Base-by-base conservation (phyloP, 192 early-diverging fungal species). In the Phlyctochytrium bullatum region DNA sequence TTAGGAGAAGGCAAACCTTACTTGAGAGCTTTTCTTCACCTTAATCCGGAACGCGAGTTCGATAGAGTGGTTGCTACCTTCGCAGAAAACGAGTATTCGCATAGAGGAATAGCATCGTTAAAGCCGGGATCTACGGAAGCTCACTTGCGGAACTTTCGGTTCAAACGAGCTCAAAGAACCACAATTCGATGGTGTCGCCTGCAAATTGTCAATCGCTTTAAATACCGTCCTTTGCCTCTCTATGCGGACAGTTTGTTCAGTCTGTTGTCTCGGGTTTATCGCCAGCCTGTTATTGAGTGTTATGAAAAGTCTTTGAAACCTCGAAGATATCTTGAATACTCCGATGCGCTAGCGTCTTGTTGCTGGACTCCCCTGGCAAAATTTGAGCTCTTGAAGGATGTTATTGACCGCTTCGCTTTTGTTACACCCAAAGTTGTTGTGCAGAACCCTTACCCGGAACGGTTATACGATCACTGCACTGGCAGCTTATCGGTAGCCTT, bases 331-430 rank as follows among this genome's bases (percentile, higher is more conserved):
- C 10, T 50, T 10, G 40, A 50, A n/a, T 50, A 50, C n/a, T n/a
- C 40, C 12, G n/a, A 50, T n/a, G 17, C 24, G 2, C 52, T 68
- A 35, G 36, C 65, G 17, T 17, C 28, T 17, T 29, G 28, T 0
- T 35, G 69, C 17, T 16, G 29, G 32, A 71, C 69, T 3, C 52
- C 65, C 2, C 2, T 23, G 27, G 57, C 62, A 24, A 62, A 84
- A 35, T 67, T 82, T 14, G 34, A 61, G 0, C 47, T 71, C 3
- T 66, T 74, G 24, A 58, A 71, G 14, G 82, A 86, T 27, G 73
- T 71, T 0, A 74, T 88, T 54, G 76, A 84, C 23, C 72, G 78
- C 1, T 88, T 84, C 62, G 82, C 80, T 14, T 86, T 87, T 62
- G 80, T 88, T 6, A 89, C 86, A 2, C 87, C 86, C 0, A 59